Evolutionary conservation across 2,329 filamentous ascomycete species (phyloP), one percentile per base, ranked within the genome.

Genomic region (Colletotrichum sp.): DNA sequence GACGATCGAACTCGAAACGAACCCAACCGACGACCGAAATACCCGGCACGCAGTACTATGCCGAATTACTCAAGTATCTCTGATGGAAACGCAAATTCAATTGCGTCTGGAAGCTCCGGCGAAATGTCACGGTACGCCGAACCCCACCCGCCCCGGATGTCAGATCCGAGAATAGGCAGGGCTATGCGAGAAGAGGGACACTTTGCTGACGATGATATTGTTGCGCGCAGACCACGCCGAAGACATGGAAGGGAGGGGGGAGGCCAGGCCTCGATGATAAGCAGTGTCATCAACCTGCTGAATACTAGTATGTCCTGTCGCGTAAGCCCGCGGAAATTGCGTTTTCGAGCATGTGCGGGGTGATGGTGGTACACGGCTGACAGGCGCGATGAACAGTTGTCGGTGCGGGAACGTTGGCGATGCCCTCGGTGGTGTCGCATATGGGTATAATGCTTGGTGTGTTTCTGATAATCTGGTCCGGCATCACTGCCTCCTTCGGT

Each of bases 401-500:
- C 78, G 97, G 97, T 72, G 96, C 97, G 43, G 97, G 97, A 70
- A 96, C 98, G 3, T 92, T 99, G 57, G 97, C 96, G 65, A 93
- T 98, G 96, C 96, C 96, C n/a, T 93, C 95, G 7, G 96, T 97
- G 60, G 92, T 99, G 85, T 97, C 96, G 16, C 96, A 98, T 82
- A 98, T 99, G 92, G 97, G 97, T 81, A 96, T 99, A 79, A 88
- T 95, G 78, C 90, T 98, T 36, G 97, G 97, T 59, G 90, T 93
- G 39, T 86, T 96, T 71, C 92, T 99, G 59, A 97, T 99, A 76
- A 70, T 98, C 18, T 99, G 97, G 96, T 96, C 96, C 36, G 97
- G 95, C 66, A 83, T 96, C 52, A 97, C 95, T 6, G 93, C 96
- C 26, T 95, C 95, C 64, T 98, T 99, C 81, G 97, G 97, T 26